These are phyloP conservation scores for Teunomyces funiuensis DNA, from an alignment of 805 yeast genomes.

Conservation along the genomic window DNA sequence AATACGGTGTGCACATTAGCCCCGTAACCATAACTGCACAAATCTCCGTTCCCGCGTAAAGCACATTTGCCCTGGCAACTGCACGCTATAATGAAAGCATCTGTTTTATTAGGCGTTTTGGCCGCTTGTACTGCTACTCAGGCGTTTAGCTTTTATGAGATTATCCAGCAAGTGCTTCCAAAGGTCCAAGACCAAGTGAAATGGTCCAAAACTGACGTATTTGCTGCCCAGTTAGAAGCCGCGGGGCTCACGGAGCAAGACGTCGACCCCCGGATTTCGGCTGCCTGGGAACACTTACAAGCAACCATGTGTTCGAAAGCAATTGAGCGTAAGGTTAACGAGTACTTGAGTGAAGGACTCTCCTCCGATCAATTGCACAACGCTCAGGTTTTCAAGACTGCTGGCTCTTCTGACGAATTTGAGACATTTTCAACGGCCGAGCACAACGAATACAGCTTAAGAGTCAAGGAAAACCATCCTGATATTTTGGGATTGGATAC, in stretches of 20 bases:
- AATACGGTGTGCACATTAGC: constrained; percentile 4
- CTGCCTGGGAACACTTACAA: constrained; percentile 17
- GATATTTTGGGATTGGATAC: constrained; percentile 71
- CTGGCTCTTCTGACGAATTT: constrained; percentile 4
- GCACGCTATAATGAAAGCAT: background rate
- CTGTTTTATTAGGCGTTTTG: background rate
- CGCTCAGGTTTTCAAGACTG: constrained; percentile 1
- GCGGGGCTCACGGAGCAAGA: background rate
- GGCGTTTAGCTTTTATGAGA: background rate
- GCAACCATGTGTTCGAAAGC: constrained; percentile 9
- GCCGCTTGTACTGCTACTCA: background rate
- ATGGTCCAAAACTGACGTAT: background rate
- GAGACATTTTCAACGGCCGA: constrained; percentile 13
- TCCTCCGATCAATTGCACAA: background rate
- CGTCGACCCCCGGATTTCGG: background rate
- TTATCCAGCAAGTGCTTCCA: background rate
- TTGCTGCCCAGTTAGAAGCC: background rate
- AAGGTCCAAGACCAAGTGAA: background rate
- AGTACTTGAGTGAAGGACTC: constrained; percentile 4
- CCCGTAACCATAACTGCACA: no score
- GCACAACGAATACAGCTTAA: constrained; percentile 49
- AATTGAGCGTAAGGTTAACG: constrained; percentile 8
- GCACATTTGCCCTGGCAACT: background rate
- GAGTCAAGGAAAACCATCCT: constrained; percentile 58
- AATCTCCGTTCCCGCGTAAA: no score